A percentile compares a stretch with the other conserved stretches of the same genome.
Evolutionary conservation across 148 eudicot genomes (phyloP).

Genomic region (Vaccinium vitisidaea): DNA sequence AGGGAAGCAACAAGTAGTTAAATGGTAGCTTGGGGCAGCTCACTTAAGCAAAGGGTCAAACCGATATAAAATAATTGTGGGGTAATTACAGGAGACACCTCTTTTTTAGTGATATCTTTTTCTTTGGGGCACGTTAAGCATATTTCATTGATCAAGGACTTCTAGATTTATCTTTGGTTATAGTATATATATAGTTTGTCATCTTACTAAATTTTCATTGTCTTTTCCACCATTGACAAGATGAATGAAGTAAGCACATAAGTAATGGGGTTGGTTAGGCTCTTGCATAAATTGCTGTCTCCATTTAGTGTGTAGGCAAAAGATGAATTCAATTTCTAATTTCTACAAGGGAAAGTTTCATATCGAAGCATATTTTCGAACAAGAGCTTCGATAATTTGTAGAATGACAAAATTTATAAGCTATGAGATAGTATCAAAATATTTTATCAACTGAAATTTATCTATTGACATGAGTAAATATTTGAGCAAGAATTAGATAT

Average conservation of each 20-base stretch:
- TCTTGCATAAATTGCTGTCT: neutral
- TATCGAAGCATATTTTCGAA: neutral
- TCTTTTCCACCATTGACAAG: neutral
- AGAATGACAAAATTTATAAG: neutral
- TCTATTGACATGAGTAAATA: neutral
- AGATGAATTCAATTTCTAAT: neutral
- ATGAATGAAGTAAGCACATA: neutral
- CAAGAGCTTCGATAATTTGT: neutral
- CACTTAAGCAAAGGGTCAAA: neutral
- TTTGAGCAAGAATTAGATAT: neutral
- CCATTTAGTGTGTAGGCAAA: neutral
- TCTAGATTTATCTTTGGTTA: neutral
- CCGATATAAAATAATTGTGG: neutral
- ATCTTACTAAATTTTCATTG: no score
- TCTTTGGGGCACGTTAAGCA: neutral
- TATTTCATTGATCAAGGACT: neutral
- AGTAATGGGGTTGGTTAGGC: neutral
- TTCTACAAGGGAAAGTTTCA: neutral
- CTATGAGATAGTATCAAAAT: no score
- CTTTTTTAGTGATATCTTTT: neutral
- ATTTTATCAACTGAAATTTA: neutral
- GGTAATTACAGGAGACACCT: neutral
- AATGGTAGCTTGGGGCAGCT: constrained; percentile 3
- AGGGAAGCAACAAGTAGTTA: neutral
- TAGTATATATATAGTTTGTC: no score